phyloP scores from a whole-genome alignment of 2,329 filamentous ascomycete genomes.

The Polychaeton citri region DNA sequence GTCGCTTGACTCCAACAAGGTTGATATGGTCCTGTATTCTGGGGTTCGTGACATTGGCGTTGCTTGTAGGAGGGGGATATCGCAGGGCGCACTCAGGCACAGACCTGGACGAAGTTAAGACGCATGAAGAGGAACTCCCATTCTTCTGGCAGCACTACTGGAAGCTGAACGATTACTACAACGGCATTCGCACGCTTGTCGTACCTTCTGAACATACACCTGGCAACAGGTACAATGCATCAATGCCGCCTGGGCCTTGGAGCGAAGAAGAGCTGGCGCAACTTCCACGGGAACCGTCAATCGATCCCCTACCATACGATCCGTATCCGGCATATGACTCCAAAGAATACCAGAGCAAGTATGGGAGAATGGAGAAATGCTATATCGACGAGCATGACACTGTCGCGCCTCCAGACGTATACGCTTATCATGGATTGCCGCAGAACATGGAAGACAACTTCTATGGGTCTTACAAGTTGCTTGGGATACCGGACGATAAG shows the following conservation, averaged over 20 bases:
- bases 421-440: slow-evolving; percentile 46
- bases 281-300: slow-evolving; percentile 15
- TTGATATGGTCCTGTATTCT: slow-evolving; percentile 28
- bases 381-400: slow-evolving; percentile 49
- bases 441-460: slow-evolving; percentile 35
- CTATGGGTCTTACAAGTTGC: slow-evolving; percentile 35
- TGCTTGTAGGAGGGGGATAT: slow-evolving; percentile 30
- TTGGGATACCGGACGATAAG: slow-evolving; percentile 33
- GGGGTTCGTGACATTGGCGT: slow-evolving; percentile 24
- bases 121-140: slow-evolving; percentile 19
- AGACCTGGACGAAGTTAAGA: slow-evolving; percentile 6
- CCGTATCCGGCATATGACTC: slow-evolving; percentile 33
- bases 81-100: slow-evolving; percentile 13
- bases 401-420: slow-evolving; percentile 46
- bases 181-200: slow-evolving; percentile 34
- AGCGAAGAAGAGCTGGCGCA: slow-evolving; percentile 9
- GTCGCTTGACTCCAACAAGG: slow-evolving; percentile 27
- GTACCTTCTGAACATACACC: slow-evolving; percentile 27
- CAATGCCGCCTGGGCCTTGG: slow-evolving; percentile 19
- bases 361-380: slow-evolving; percentile 45
- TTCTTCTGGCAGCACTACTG: slow-evolving; percentile 34
- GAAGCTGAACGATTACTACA: slow-evolving; percentile 33
- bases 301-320: slow-evolving; percentile 28
- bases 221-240: slow-evolving; percentile 32
- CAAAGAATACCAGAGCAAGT: slow-evolving; percentile 31